Percentiles rank a stretch among this genome's conserved stretches.
Conservation (phyloP, 2,329 filamentous ascomycete species). For the Hansfordia pulvinata region DNA sequence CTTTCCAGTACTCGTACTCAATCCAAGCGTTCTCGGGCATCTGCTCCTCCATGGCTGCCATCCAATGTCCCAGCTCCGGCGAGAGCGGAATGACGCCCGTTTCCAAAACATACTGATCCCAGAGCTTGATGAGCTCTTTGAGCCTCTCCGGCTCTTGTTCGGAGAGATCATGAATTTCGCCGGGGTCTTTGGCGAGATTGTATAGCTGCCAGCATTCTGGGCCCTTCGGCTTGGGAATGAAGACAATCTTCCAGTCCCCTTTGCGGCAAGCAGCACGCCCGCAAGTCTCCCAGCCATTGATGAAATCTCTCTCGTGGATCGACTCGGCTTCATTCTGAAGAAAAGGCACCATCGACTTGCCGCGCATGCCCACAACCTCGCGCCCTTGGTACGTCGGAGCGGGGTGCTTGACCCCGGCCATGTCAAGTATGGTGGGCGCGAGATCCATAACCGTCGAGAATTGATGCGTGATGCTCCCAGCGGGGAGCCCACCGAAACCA, state of each 20-base stretch:
- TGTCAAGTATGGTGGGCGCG: conserved; percentile 30
- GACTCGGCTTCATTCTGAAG: conserved; percentile 11
- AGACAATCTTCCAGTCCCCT: conserved; percentile 26
- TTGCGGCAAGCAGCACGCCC: conserved; percentile 19
- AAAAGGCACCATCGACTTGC: conserved; percentile 19
- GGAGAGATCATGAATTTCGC: conserved; percentile 25
- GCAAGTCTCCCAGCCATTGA: conserved; percentile 22
- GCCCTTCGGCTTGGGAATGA: conserved; percentile 32
- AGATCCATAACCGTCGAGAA: conserved; percentile 40
- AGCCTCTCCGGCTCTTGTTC: conserved; percentile 17
- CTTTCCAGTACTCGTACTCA: conserved; percentile 49
- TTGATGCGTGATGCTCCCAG: conserved; percentile 27
- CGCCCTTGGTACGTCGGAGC: conserved; percentile 30
- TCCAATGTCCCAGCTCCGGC: conserved; percentile 41
- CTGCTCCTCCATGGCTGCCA: conserved; percentile 48
- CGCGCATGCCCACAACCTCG: conserved; percentile 18
- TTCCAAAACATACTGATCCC: conserved; percentile 29
- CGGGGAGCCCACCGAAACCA: conserved; percentile 9
- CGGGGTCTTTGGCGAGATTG: conserved; percentile 28
- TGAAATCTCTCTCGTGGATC: conserved; percentile 21
- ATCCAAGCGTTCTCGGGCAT: conserved; percentile 55
- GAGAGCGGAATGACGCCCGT: conserved; percentile 45
- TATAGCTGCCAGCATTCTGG: conserved; percentile 35
- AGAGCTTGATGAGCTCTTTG: conserved; percentile 17
- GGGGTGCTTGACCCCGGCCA: conserved; percentile 34